Conservation (phyloP, 2,329 filamentous ascomycete genomes). For the Arthrobotrys entomopaga region DNA sequence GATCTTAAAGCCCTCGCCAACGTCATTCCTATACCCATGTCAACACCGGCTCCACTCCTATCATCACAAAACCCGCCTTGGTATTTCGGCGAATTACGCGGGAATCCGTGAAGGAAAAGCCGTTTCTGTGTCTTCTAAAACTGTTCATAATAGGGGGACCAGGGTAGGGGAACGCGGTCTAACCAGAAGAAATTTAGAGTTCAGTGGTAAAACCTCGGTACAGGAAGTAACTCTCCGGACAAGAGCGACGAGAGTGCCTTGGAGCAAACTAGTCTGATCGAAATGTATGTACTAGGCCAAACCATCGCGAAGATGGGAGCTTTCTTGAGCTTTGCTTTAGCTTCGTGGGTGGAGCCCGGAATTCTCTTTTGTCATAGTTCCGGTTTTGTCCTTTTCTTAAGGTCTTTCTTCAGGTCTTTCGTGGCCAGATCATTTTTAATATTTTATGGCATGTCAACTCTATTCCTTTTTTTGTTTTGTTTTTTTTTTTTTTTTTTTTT, state of each 20-base stretch:
- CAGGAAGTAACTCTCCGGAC: too few species aligned
- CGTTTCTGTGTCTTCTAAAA: slow-evolving; percentile 13
- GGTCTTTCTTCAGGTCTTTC: too few species aligned
- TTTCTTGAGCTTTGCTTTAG: background rate
- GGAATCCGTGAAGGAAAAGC: slow-evolving; percentile 35
- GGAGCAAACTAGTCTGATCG: too few species aligned
- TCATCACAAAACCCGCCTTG: slow-evolving; percentile 51
- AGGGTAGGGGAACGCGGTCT: slow-evolving; percentile 37
- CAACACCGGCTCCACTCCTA: slow-evolving; percentile 38
- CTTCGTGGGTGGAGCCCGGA: background rate
- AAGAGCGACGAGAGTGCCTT: too few species aligned
- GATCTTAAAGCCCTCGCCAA: slow-evolving; percentile 44
- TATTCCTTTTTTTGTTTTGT: slow-evolving; percentile 24
- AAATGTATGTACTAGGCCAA: too few species aligned
- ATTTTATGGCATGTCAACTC: background rate
- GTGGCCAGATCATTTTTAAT: too few species aligned
- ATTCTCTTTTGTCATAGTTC: too few species aligned
- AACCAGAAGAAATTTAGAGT: slow-evolving; percentile 55
- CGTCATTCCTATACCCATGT: slow-evolving; percentile 49
- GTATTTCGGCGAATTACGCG: slow-evolving; percentile 55
- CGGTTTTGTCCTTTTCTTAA: too few species aligned
- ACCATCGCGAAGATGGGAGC: slow-evolving; percentile 18
- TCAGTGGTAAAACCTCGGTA: slow-evolving; percentile 27
- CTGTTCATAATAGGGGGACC: slow-evolving; percentile 22
- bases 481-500: too few species aligned